Base-by-base conservation (phyloP, 2,329 filamentous ascomycete genomes). In the Hypoxylon sp. region DNA sequence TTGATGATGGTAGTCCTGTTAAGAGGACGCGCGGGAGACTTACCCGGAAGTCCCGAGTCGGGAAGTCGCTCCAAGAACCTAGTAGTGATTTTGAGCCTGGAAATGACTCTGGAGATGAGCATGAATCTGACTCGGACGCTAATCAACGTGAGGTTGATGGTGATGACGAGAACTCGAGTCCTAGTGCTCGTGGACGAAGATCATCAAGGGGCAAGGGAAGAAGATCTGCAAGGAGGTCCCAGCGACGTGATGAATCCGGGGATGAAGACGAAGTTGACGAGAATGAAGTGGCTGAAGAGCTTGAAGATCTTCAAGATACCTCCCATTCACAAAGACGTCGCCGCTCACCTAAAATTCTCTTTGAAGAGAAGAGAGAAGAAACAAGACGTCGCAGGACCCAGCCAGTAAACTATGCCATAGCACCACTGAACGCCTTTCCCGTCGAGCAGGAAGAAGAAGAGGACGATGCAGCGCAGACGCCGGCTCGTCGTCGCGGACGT, bases 351-450 rank as follows among this genome's bases (percentile, higher is more conserved):
- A 80, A 86, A 72, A 84, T 92, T 71, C 79, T 88, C 53, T 86
- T 91, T 75, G 84, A 92, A 69, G 84, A 92, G 69, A 71, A 88
- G 70, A 77, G 76, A 80, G 80, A 88, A 69, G 58, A 88, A 70
- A 77, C 77, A 3, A 79, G 82, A 19, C 84, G 86, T 49, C 83
- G 86, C 43, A 85, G 88, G 28, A 82, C 88, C 34, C 90, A 91
- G 71, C 86, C 87, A 51, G 91, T 96, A 30, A 93, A 97, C 78
- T 98, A 98, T 79, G 92, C 92, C 63, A 93, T 98, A 75, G 89
- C 93, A 46, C 90, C 93, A 0, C 89, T 94, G 43, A 91, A 93
- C 70, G 83, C 90, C 41, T 82, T 88, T 17, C 86, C 90, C 43
- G 86, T 92, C 1, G 86, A 90, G n/a, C 93, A 97, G 71, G 91